These are phyloP conservation scores for Entoloma clypeatum DNA, from an alignment of 1,284 basidiomycete species.

Conservation along the genomic window DNA sequence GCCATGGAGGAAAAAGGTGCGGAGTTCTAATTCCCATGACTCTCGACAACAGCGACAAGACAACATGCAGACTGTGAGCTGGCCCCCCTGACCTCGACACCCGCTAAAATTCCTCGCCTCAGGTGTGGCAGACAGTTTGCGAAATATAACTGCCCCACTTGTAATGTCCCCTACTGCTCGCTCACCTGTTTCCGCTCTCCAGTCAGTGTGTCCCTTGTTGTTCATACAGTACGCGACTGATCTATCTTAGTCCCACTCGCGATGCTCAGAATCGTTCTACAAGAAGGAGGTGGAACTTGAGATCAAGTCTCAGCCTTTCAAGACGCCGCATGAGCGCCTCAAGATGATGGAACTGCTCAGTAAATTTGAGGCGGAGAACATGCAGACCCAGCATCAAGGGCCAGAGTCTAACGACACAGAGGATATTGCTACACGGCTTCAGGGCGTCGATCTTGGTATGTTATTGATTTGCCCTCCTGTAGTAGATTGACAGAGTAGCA, in stretches of 20 bases:
- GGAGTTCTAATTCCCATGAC: constrained; percentile 23
- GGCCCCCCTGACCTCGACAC: too few species aligned
- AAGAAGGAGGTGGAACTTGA: constrained; percentile 63
- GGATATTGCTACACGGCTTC: constrained; percentile 50
- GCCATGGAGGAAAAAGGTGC: constrained; percentile 31
- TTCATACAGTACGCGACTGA: not conserved
- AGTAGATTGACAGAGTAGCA: not conserved
- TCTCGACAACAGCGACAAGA: constrained; percentile 21
- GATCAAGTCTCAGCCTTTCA: constrained; percentile 52
- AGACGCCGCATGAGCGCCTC: constrained; percentile 48
- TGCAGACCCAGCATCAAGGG: constrained; percentile 32
- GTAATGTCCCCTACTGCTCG: constrained; percentile 79
- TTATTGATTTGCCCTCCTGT: constrained; percentile 4
- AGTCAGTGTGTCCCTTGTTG: constrained; percentile 38
- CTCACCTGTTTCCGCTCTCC: constrained; percentile 72
- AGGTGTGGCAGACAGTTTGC: constrained; percentile 75
- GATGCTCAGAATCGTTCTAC: constrained; percentile 77
- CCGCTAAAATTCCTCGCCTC: too few species aligned
- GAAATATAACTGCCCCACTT: constrained; percentile 75
- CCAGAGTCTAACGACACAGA: constrained; percentile 35
- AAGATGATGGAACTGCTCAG: constrained; percentile 68
- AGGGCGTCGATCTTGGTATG: constrained; percentile 60
- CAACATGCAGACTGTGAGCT: constrained; percentile 34
- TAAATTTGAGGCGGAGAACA: constrained; percentile 62
- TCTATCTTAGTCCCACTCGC: constrained; percentile 48